Conservation (phyloP, 352 stramenopile species). For the Phytophthora syringae region DNA sequence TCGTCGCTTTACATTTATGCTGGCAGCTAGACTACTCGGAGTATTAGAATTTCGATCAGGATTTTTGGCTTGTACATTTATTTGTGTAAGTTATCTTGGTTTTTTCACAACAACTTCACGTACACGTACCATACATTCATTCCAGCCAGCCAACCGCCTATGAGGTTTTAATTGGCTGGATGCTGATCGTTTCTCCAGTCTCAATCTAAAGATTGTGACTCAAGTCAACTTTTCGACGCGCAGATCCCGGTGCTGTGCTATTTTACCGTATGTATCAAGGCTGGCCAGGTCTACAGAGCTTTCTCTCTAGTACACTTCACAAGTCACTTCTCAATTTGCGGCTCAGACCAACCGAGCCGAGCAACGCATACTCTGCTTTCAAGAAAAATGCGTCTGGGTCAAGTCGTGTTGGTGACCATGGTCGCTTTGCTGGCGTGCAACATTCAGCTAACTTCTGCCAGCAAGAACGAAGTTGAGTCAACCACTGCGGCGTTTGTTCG, state of each 20-base stretch:
- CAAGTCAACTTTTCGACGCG: conserved; percentile 13
- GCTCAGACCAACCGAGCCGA: neutral
- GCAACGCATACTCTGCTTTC: neutral
- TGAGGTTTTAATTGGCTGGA: neutral
- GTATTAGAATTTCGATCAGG: too few relatives aligned
- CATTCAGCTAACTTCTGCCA: neutral
- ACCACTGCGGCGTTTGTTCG: neutral
- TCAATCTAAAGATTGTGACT: conserved; percentile 15
- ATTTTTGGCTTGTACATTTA: too few relatives aligned
- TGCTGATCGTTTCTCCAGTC: conserved; percentile 13
- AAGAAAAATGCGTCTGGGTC: conserved; percentile 8
- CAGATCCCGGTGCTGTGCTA: conserved; percentile 6
- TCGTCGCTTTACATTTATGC: too few relatives aligned
- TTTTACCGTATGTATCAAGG: conserved; percentile 15
- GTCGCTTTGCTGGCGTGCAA: conserved; percentile 1
- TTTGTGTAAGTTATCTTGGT: too few relatives aligned
- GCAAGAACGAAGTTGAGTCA: conserved; percentile 4
- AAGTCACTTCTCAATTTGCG: conserved; percentile 14
- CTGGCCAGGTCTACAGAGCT: neutral
- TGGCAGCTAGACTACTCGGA: too few relatives aligned
- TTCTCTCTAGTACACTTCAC: neutral
- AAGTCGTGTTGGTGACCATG: conserved; percentile 7
- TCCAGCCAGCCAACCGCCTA: too few relatives aligned
- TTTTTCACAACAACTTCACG: too few relatives aligned
- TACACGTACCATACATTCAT: too few relatives aligned